Base-by-base conservation (phyloP, 1,284 basidiomycete species). In the Cryptococcus sp. region DNA sequence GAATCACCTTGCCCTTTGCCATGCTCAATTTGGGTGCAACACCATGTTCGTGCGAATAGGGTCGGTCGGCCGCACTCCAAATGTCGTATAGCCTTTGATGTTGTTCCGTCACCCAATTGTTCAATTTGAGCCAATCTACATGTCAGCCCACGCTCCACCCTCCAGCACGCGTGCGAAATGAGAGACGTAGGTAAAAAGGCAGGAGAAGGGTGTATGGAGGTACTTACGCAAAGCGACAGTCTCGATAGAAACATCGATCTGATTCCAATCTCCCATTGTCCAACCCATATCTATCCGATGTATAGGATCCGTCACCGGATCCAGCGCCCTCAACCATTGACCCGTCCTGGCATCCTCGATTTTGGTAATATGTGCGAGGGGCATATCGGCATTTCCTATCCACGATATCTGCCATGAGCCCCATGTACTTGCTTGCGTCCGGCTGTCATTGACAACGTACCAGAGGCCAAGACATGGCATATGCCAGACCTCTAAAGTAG, bases 191-290 rank as follows among this genome's bases (percentile, higher is more conserved):
- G n/a, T n/a, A n/a, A n/a, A n/a, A n/a, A n/a, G n/a, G 9, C 6
- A 18, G 4, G 21, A 10, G 19, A 40, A 40, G 19, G 22, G 6
- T 7, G 10, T 9, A 21, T 11, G 5, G 5, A 14, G 39, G 21
- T n/a, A 72, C 73, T 58, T 55, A 74, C 72, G 73, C 19, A 75
- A 47, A 16, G 65, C 72, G 4, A 73, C 63, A 9, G 71, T 75
- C 40, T 67, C 66, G 1, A 63, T 43, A 1, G 52, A 47, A 12
- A 71, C 56, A 38, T 70, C 61, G 24, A 74, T 45, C 59, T 74
- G 73, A 54, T 75, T 75, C 69, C 68, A 75, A 52, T 75, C 73
- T 3, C 71, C 73, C 73, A 75, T 75, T 5, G 62, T 70, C 69
- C 68, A 74, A 21, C 71, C 71, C 54, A 69, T 65, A 56, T 74